Conservation (phyloP, 2,329 filamentous ascomycete genomes). For the Cladosporium sp. region DNA sequence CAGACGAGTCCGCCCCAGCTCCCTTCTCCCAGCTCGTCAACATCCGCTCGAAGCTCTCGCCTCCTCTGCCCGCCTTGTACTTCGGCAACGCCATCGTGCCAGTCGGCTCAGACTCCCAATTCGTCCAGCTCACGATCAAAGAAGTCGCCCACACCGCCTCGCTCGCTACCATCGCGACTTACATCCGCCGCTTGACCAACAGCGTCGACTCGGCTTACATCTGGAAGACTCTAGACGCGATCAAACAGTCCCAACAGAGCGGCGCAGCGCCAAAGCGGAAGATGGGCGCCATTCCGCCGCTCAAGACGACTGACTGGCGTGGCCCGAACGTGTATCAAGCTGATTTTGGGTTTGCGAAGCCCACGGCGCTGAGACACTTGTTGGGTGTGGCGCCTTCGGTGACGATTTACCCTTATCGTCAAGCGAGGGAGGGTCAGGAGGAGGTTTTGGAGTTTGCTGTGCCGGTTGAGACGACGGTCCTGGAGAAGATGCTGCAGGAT, state of each 20-base stretch:
- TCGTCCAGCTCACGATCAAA: constrained; percentile 18
- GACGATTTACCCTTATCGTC: not conserved
- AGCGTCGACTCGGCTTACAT: not conserved
- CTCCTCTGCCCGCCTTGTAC: constrained; percentile 12
- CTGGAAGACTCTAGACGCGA: not conserved
- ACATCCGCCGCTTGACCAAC: not conserved
- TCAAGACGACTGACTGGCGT: not conserved
- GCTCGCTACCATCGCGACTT: not conserved
- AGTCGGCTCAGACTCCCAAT: constrained; percentile 10
- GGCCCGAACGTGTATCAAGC: not conserved
- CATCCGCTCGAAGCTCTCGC: constrained; percentile 20
- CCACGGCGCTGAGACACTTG: not conserved
- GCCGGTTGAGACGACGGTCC: not conserved
- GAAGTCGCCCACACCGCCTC: not conserved
- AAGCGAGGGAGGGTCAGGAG: not conserved
- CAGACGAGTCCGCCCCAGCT: constrained; percentile 5
- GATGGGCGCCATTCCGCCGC: not conserved
- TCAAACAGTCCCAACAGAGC: not conserved
- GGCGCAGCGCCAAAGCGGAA: not conserved
- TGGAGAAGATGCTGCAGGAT: not conserved
- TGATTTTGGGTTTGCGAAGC: not conserved
- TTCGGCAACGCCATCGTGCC: constrained; percentile 20
- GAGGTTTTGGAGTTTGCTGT: not conserved
- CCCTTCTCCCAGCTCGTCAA: constrained; percentile 18
- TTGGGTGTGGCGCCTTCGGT: not conserved